Evolutionary conservation across 331 rosid species (phyloP).

Genomic region (Saraca asoca): DNA sequence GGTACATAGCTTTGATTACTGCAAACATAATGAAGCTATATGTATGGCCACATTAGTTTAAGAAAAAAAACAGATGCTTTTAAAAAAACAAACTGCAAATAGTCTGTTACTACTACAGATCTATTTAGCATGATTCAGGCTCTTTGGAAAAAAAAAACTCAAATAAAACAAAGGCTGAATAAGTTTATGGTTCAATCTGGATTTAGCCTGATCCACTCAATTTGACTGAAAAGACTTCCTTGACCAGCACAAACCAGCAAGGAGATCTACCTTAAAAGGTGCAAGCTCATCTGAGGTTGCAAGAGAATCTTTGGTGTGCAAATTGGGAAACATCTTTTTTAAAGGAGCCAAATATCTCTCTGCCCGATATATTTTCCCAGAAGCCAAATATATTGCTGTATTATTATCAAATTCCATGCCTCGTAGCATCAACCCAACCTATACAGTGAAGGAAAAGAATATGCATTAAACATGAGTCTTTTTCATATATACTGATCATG

Average conservation of each 20-base stretch:
- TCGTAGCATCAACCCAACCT: conserved; percentile 95
- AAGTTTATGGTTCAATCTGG: no score
- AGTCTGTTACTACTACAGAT: neutral
- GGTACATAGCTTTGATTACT: conserved; percentile 7
- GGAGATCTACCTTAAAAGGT: conserved; percentile 67
- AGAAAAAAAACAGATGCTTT: conserved; percentile 25
- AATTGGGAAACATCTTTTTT: conserved; percentile 74
- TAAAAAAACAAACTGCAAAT: neutral
- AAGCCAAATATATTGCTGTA: conserved; percentile 83
- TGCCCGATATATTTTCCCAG: conserved; percentile 77
- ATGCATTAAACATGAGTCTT: neutral
- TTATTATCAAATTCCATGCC: conserved; percentile 90
- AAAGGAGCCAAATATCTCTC: conserved; percentile 84
- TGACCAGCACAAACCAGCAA: neutral
- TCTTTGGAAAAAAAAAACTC: no score
- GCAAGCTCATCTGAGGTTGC: conserved; percentile 78
- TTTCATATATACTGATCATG: neutral
- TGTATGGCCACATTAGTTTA: conserved; percentile 8
- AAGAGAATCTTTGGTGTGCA: conserved; percentile 87
- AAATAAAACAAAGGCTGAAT: no score
- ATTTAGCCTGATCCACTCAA: neutral
- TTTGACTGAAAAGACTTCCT: neutral
- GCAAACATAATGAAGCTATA: conserved; percentile 13
- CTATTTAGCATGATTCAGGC: neutral
- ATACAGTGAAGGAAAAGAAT: conserved; percentile 41